These are phyloP conservation scores for Petunia hybrid DNA, from an alignment of 305 asterid species.

Conservation along the genomic window DNA sequence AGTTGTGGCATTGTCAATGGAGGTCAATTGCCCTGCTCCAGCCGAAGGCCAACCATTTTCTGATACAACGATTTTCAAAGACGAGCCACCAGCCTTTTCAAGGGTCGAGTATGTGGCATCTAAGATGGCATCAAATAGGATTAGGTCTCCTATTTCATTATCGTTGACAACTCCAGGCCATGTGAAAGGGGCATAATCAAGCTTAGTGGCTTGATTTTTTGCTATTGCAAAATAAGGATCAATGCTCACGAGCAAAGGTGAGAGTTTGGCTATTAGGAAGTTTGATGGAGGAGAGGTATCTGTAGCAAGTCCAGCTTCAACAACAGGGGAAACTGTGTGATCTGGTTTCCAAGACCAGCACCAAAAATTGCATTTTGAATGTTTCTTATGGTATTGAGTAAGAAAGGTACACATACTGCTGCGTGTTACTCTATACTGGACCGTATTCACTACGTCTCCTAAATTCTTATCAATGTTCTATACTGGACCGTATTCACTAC, in stretches of 20 bases:
- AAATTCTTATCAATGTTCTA: too few relatives aligned
- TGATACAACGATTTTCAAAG: slow-evolving; percentile 55
- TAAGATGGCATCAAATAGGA: slow-evolving; percentile 54
- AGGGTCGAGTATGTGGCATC: slow-evolving; percentile 58
- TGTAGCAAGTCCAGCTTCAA: slow-evolving; percentile 48
- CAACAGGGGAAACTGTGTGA: slow-evolving; percentile 49
- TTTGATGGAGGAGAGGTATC: slow-evolving; percentile 52
- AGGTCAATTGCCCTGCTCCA: slow-evolving; percentile 52
- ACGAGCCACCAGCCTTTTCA: slow-evolving; percentile 57
- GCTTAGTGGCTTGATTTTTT: slow-evolving; percentile 33
- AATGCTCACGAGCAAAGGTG: slow-evolving; percentile 51
- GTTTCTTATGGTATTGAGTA: slow-evolving; percentile 55
- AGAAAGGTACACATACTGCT: slow-evolving; percentile 24
- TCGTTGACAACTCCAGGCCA: slow-evolving; percentile 43
- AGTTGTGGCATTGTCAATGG: slow-evolving; percentile 47
- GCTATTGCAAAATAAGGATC: slow-evolving; percentile 52
- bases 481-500: too few relatives aligned
- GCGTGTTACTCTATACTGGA: too few relatives aligned
- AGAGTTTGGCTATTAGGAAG: slow-evolving; percentile 37
- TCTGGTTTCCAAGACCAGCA: slow-evolving; percentile 47
- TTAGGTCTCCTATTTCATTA: slow-evolving; percentile 47
- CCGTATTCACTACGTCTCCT: too few relatives aligned
- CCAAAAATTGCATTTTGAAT: slow-evolving; percentile 46
- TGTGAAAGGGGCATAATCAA: slow-evolving; percentile 54
- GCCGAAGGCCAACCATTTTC: slow-evolving; percentile 76